Evolutionary conservation across 2,329 filamentous ascomycete species (phyloP).

Genomic region (Tympanopsis confertula): DNA sequence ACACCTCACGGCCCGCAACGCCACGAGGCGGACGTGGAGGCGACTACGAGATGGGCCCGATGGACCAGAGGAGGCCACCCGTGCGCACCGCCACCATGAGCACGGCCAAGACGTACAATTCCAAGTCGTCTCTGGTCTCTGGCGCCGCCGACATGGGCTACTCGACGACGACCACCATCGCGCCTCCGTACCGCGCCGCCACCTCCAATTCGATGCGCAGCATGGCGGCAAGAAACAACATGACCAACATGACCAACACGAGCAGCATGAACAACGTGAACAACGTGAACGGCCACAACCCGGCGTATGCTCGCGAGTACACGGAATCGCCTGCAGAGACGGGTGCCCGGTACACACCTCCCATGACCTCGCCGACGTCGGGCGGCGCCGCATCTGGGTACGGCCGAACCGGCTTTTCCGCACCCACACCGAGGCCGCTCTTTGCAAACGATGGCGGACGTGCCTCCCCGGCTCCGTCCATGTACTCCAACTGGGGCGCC

Average conservation of each 20-base stretch:
- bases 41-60: conserved; percentile 26
- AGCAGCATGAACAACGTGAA: neutral
- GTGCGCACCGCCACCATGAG: conserved; percentile 38
- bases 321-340: neutral
- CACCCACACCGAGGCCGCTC: conserved; percentile 9
- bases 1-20: conserved; percentile 47
- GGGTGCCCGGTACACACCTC: conserved; percentile 16
- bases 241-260: neutral
- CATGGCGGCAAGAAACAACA: neutral
- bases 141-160: conserved; percentile 51
- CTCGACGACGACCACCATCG: conserved; percentile 40
- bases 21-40: conserved; percentile 26
- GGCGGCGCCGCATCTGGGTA: conserved; percentile 18
- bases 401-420: conserved; percentile 11
- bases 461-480: conserved; percentile 19
- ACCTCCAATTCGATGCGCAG: conserved; percentile 23
- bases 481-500: conserved; percentile 11
- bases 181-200: conserved; percentile 36
- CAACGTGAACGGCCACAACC: too few relatives aligned
- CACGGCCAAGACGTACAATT: conserved; percentile 49
- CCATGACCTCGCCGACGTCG: conserved; percentile 17
- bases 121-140: conserved; percentile 49
- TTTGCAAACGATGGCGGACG: conserved; percentile 13
- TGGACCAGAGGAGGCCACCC: conserved; percentile 36
- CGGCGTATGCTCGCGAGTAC: neutral